Evolutionary conservation across 345 rosid genomes (phyloP).

Genomic region (Abelmoschus esculentus): DNA sequence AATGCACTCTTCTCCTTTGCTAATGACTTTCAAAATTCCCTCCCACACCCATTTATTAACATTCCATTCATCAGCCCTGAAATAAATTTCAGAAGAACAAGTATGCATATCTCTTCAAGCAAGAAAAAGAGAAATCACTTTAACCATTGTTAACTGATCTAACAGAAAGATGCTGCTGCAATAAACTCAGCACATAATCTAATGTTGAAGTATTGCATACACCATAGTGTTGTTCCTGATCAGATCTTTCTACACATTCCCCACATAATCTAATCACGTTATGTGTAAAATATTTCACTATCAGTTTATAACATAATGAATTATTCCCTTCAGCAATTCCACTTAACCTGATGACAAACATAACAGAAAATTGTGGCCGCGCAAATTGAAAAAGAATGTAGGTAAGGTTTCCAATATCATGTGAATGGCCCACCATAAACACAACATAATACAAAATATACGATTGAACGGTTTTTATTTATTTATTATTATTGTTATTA

Average conservation of each 20-base stretch:
- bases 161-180: neutral
- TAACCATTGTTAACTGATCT: neutral
- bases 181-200: neutral
- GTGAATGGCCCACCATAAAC: neutral
- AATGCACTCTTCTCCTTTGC: slow-evolving; percentile 96
- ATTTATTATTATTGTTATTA: too few relatives aligned
- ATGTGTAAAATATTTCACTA: neutral
- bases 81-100: slow-evolving; percentile 17
- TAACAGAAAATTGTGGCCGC: neutral
- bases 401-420: neutral
- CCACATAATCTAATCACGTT: neutral
- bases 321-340: neutral
- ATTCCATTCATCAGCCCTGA: slow-evolving; percentile 99
- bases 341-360: neutral
- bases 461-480: neutral
- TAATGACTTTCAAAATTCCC: slow-evolving; percentile 72
- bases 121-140: neutral
- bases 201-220: neutral
- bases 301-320: neutral
- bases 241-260: neutral
- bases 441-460: neutral
- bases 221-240: too few relatives aligned
- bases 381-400: neutral
- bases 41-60: slow-evolving; percentile 99
- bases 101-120: slow-evolving; percentile 4